A percentile compares a stretch with the other conserved stretches of the same genome.
These are phyloP conservation scores for Lepidium africanum DNA, from an alignment of 345 rosid genomes.

Conservation along the genomic window DNA sequence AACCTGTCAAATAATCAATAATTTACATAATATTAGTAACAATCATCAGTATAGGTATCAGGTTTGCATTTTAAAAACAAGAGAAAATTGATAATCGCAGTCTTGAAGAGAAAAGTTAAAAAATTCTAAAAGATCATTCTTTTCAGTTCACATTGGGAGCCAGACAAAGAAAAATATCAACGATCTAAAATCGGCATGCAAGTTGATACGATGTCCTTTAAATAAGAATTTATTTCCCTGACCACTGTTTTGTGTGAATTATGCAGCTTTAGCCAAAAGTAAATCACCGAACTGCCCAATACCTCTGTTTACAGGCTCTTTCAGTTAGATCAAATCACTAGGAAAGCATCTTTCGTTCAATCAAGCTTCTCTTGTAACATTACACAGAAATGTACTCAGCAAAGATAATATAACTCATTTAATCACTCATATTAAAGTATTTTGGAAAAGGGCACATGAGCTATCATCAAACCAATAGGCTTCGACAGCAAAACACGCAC, in stretches of 20 bases:
- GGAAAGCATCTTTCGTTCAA: background rate
- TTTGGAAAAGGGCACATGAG: background rate
- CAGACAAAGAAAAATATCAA: background rate
- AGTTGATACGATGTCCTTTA: background rate
- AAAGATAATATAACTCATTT: background rate
- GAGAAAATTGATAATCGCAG: background rate
- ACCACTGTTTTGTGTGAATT: background rate
- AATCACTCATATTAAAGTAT: background rate
- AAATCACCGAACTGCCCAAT: background rate
- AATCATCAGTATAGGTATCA: background rate
- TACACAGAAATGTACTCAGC: background rate
- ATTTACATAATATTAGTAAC: background rate
- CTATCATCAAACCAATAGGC: background rate
- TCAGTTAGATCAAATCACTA: background rate
- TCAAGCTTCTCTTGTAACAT: background rate
- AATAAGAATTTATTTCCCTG: background rate
- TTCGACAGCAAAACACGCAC: background rate
- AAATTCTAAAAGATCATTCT: too few relatives aligned
- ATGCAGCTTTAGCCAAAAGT: background rate
- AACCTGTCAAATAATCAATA: slow-evolving; percentile 45
- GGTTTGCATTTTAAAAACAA: background rate
- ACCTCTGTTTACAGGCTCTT: background rate
- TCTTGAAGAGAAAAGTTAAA: too few relatives aligned
- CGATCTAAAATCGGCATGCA: background rate
- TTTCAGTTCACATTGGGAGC: background rate